Conservation (phyloP, 495 filamentous ascomycete genomes). For the Aspergillus nidulans region DNA sequence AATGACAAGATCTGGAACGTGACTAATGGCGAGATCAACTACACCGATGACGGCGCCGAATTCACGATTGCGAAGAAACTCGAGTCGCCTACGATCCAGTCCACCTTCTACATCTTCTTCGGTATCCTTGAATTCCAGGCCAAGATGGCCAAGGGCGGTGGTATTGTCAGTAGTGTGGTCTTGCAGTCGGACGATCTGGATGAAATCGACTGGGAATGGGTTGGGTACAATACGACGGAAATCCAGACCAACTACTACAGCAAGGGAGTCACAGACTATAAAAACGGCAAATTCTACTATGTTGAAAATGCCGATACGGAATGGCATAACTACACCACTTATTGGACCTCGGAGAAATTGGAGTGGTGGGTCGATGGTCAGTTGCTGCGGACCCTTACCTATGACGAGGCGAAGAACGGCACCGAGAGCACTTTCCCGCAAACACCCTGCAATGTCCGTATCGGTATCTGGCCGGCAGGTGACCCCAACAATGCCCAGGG, state of each 20-base stretch:
- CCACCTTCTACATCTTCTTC: constrained; percentile 82
- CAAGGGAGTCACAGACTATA: constrained; percentile 71
- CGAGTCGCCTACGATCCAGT: constrained; percentile 66
- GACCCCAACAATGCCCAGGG: constrained; percentile 62
- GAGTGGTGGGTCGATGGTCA: constrained; percentile 77
- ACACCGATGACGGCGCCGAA: constrained; percentile 53
- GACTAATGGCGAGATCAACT: constrained; percentile 53
- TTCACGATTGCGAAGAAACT: constrained; percentile 66
- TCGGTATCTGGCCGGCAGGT: constrained; percentile 86
- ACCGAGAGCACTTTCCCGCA: constrained; percentile 69
- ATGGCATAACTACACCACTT: constrained; percentile 85
- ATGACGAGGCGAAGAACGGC: constrained; percentile 45
- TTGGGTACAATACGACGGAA: constrained; percentile 48
- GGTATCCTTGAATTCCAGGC: constrained; percentile 69
- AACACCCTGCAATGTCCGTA: constrained; percentile 81
- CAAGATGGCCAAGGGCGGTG: constrained; percentile 64
- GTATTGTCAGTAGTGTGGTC: constrained; percentile 80
- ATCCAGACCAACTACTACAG: constrained; percentile 94
- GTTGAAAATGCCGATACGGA: constrained; percentile 55
- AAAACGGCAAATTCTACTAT: constrained; percentile 64
- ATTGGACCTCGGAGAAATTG: constrained; percentile 74
- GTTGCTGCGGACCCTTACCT: constrained; percentile 61
- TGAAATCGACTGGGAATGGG: constrained; percentile 85
- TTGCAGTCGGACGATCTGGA: constrained; percentile 87
- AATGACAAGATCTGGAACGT: constrained; percentile 57